phyloP scores from a whole-genome alignment of 306 rosid species.

The Crotalaria pallida region DNA sequence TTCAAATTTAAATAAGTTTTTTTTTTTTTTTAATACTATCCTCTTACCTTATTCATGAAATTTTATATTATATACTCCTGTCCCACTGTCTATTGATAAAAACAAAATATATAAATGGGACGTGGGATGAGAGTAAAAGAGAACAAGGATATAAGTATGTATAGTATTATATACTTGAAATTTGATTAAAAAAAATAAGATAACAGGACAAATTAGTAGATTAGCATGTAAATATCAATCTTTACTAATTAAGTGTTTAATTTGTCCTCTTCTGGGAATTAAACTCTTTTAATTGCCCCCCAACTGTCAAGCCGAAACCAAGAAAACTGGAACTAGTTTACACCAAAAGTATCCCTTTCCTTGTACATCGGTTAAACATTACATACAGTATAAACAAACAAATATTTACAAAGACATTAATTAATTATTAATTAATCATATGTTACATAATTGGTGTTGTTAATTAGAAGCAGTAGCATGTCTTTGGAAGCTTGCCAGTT shows the following conservation, averaged over 20 bases:
- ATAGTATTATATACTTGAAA: too few species aligned
- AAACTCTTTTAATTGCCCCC: not conserved
- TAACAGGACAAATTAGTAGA: too few species aligned
- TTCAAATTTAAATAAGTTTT: too few species aligned
- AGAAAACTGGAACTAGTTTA: not conserved
- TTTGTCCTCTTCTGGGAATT: not conserved
- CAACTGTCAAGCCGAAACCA: not conserved
- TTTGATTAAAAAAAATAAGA: too few species aligned
- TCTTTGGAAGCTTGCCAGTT: conserved; percentile 55
- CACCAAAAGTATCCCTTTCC: not conserved
- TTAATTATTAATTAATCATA: too few species aligned
- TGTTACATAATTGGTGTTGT: not conserved
- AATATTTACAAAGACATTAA: conserved; percentile 16
- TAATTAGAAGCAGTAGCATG: conserved; percentile 54
- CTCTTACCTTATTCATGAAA: too few species aligned
- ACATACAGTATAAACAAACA: not conserved
- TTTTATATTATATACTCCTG: too few species aligned
- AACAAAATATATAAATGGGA: too few species aligned
- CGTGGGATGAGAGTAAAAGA: too few species aligned
- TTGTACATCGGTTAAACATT: not conserved
- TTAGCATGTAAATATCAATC: not conserved
- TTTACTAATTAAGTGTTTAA: not conserved
- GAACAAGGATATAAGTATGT: too few species aligned
- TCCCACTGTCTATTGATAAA: too few species aligned
- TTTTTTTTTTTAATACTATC: too few species aligned